phyloP scores from a whole-genome alignment of 1,139 yeast species.

The Taphrina deformans region DNA sequence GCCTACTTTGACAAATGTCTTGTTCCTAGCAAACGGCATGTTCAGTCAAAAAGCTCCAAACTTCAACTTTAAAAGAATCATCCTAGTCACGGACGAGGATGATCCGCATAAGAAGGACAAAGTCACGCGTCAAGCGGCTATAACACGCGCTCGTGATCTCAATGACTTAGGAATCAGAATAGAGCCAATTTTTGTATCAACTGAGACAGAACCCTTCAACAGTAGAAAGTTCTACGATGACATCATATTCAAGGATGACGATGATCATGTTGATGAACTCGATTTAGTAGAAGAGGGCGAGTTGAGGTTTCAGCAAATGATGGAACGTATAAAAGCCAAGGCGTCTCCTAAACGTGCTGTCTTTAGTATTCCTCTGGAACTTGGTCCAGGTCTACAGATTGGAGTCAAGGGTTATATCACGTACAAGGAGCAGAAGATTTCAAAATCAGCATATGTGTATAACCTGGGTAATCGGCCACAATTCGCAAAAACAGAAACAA shows the following conservation, averaged over 20 bases:
- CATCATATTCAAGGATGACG: conserved; percentile 34
- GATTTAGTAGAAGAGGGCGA: conserved; percentile 32
- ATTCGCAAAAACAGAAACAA: conserved; percentile 57
- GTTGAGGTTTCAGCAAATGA: conserved; percentile 48
- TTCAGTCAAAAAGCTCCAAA: conserved; percentile 38
- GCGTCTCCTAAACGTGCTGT: conserved; percentile 64
- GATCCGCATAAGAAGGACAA: conserved; percentile 50
- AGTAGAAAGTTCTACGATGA: conserved; percentile 47
- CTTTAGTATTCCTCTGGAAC: conserved; percentile 60
- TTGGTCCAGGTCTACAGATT: conserved; percentile 57
- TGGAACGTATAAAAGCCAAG: conserved; percentile 55
- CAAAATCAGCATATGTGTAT: conserved; percentile 53
- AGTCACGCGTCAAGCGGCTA: conserved; percentile 50
- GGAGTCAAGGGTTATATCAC: conserved; percentile 72
- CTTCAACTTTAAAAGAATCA: conserved; percentile 46
- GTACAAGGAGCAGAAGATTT: conserved; percentile 56
- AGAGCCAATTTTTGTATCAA: conserved; percentile 63
- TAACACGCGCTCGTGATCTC: conserved; percentile 63
- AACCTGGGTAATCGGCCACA: conserved; percentile 55
- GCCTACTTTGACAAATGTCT: conserved; percentile 41
- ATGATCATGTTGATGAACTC: conserved; percentile 44
- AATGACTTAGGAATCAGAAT: conserved; percentile 56
- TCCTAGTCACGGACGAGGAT: conserved; percentile 64
- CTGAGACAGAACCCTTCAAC: conserved; percentile 49
- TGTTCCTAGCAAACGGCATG: conserved; percentile 43